A percentile compares a stretch with the other conserved stretches of the same genome.
These are phyloP conservation scores for Parascedosporium putredinis DNA, from an alignment of 2,329 filamentous ascomycete genomes.

Conservation along the genomic window DNA sequence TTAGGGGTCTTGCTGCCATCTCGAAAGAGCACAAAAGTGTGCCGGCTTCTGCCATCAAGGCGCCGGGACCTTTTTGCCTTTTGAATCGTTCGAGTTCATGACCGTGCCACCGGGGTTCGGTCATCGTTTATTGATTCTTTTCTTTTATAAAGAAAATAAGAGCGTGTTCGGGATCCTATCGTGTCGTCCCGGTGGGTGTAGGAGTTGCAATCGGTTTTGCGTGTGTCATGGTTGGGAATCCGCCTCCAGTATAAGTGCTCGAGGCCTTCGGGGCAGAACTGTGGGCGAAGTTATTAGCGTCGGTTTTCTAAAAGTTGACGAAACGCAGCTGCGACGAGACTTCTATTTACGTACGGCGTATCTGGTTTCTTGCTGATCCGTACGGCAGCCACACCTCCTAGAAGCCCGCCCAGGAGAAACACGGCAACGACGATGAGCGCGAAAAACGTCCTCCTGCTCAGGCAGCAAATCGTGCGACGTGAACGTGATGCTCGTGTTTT, in stretches of 20 bases:
- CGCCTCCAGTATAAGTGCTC: not conserved
- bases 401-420: slow-evolving; percentile 1
- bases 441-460: slow-evolving; percentile 2
- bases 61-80: no score
- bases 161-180: no score
- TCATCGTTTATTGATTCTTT: no score
- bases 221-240: slow-evolving; percentile 6
- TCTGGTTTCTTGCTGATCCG: slow-evolving; percentile 3
- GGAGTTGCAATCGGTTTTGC: not conserved
- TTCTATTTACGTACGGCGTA: not conserved
- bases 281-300: not conserved
- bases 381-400: slow-evolving; percentile 1
- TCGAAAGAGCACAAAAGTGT: no score
- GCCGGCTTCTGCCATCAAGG: not conserved
- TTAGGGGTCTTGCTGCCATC: no score
- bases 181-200: not conserved
- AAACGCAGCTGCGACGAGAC: not conserved
- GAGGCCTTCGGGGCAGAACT: not conserved
- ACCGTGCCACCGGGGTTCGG: no score
- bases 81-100: no score
- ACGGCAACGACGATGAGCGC: not conserved
- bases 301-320: not conserved
- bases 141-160: no score
- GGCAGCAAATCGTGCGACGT: slow-evolving; percentile 2
- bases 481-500: not conserved